phyloP scores from a whole-genome alignment of 805 yeast species.

The Candida xiaguanensis region DNA sequence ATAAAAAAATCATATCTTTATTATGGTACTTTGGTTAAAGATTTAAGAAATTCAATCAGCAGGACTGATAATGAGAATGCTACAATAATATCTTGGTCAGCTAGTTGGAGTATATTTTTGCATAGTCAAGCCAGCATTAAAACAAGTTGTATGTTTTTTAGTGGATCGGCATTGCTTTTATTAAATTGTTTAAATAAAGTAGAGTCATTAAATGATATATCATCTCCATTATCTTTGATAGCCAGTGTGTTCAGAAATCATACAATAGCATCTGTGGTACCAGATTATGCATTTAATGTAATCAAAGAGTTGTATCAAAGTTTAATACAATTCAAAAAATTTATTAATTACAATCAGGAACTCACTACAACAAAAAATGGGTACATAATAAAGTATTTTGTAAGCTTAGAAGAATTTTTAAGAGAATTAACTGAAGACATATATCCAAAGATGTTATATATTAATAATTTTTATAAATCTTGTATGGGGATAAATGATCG shows the following conservation, averaged over 20 bases:
- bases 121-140: slow-evolving; percentile 29
- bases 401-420: slow-evolving; percentile 30
- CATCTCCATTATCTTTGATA: slow-evolving; percentile 17
- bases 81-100: slow-evolving; percentile 32
- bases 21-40: slow-evolving; percentile 33
- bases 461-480: slow-evolving; percentile 23
- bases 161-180: slow-evolving; percentile 32
- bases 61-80: slow-evolving; percentile 32
- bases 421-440: slow-evolving; percentile 20
- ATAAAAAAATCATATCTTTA: slow-evolving; percentile 28
- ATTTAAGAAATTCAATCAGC: slow-evolving; percentile 29
- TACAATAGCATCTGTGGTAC: slow-evolving; percentile 20
- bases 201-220: slow-evolving; percentile 13
- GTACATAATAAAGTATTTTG: slow-evolving; percentile 8
- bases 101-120: slow-evolving; percentile 33
- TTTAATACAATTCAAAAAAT: slow-evolving; percentile 23
- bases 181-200: slow-evolving; percentile 23
- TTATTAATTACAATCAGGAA: slow-evolving; percentile 14
- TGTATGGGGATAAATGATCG: slow-evolving; percentile 13
- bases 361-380: slow-evolving; percentile 11
- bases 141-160: slow-evolving; percentile 29
- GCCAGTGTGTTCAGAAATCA: slow-evolving; percentile 21
- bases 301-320: slow-evolving; percentile 23
- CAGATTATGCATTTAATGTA: slow-evolving; percentile 32
- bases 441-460: slow-evolving; percentile 23